Percentiles rank a stretch among this genome's conserved stretches.
phyloP scores from a whole-genome alignment of 179 eudicot species.

The Sideroxylon spinosum region DNA sequence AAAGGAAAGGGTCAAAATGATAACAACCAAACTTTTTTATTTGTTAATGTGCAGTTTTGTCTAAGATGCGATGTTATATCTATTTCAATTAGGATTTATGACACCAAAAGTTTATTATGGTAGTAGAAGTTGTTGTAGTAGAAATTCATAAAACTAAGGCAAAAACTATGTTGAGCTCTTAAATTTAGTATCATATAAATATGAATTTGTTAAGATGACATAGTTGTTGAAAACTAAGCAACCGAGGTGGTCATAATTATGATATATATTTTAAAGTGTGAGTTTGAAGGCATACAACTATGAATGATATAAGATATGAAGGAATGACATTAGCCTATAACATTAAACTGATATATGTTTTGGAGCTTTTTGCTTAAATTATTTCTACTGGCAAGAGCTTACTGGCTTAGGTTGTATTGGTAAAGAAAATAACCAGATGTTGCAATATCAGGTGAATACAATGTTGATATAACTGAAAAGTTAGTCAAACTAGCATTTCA shows the following conservation, averaged over 20 bases:
- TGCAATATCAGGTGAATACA: neutral
- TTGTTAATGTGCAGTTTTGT: neutral
- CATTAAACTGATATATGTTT: neutral
- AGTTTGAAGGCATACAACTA: neutral
- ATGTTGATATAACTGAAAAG: too few relatives aligned
- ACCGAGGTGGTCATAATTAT: neutral
- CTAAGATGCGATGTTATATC: constrained; percentile 6
- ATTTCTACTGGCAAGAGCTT: neutral
- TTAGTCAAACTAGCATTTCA: neutral
- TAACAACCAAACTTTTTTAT: too few relatives aligned
- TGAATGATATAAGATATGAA: neutral
- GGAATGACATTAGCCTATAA: neutral
- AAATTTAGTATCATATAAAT: neutral
- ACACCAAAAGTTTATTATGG: neutral
- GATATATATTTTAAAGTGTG: neutral
- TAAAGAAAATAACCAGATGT: neutral
- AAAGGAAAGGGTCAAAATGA: too few relatives aligned
- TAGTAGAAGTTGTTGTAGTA: neutral
- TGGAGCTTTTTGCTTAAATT: neutral
- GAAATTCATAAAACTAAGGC: neutral
- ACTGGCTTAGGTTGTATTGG: neutral
- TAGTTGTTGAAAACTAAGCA: neutral
- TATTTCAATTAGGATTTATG: constrained; percentile 1
- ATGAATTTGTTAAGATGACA: neutral
- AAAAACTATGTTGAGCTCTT: neutral